Conservation (phyloP, 2,329 filamentous ascomycete genomes). For the Paracoccidioides brasiliensis region DNA sequence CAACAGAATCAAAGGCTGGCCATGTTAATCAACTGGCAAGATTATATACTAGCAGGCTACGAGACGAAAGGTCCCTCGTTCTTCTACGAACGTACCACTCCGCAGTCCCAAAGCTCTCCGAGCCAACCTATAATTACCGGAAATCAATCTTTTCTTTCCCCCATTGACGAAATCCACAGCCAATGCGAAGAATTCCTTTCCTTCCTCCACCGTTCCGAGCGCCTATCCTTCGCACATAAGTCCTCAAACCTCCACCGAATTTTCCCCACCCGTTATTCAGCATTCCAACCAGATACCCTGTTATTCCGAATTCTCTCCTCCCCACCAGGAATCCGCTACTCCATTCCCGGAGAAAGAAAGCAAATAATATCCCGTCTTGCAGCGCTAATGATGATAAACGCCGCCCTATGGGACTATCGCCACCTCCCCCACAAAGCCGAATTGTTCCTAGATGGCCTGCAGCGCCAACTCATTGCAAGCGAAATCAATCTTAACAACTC, state of each 20-base stretch:
- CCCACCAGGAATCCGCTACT: conserved; percentile 22
- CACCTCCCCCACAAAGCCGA: conserved; percentile 18
- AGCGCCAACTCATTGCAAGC: conserved; percentile 21
- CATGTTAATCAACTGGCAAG: conserved; percentile 32
- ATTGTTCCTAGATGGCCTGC: conserved; percentile 22
- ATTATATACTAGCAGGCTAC: conserved; percentile 30
- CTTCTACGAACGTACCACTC: conserved; percentile 18
- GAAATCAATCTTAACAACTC: conserved; percentile 27
- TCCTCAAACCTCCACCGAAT: conserved; percentile 10
- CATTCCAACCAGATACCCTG: conserved; percentile 20
- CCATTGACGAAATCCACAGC: conserved; percentile 19
- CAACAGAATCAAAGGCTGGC: conserved; percentile 23
- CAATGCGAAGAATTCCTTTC: conserved; percentile 28
- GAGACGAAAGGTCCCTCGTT: conserved; percentile 23
- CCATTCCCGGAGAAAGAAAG: conserved; percentile 25
- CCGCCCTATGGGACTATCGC: conserved; percentile 30
- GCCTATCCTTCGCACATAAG: conserved; percentile 21
- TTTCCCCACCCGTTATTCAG: conserved; percentile 16
- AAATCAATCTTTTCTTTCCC: background rate
- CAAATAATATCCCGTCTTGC: conserved; percentile 26
- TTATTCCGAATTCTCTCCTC: conserved; percentile 23
- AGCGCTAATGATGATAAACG: conserved; percentile 26
- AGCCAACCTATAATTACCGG: background rate
- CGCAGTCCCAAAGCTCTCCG: conserved; percentile 2
- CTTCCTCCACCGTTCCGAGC: conserved; percentile 27